Conservation (phyloP, 1,284 basidiomycete genomes). For the Irpex sp. region DNA sequence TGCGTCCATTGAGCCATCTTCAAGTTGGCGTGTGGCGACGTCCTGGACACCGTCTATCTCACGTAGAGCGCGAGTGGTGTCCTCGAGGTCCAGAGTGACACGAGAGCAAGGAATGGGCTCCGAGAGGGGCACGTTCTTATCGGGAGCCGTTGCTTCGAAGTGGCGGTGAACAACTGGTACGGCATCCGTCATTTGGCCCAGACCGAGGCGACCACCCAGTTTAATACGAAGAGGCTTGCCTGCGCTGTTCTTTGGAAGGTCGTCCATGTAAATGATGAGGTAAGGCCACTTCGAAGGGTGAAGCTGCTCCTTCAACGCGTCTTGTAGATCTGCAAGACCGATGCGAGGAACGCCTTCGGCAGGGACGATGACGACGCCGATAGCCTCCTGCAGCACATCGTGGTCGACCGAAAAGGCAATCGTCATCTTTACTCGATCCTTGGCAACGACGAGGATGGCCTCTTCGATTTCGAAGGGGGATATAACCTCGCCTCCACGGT, state of each 20-base stretch:
- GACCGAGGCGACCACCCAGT: slow-evolving; percentile 35
- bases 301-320: slow-evolving; percentile 36
- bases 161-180: slow-evolving; percentile 34
- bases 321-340: slow-evolving; percentile 37
- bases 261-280: slow-evolving; percentile 39
- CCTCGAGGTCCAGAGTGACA: slow-evolving; percentile 29
- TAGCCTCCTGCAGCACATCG: slow-evolving; percentile 41
- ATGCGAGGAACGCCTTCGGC: slow-evolving; percentile 29
- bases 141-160: slow-evolving; percentile 35
- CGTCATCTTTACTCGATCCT: slow-evolving; percentile 36
- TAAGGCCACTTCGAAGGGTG: slow-evolving; percentile 47
- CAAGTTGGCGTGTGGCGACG: slow-evolving; percentile 35
- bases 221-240: slow-evolving; percentile 44
- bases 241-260: slow-evolving; percentile 40
- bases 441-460: slow-evolving; percentile 39
- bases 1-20: slow-evolving; percentile 33
- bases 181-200: slow-evolving; percentile 33
- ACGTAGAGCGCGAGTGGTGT: slow-evolving; percentile 43
- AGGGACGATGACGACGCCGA: slow-evolving; percentile 39
- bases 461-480: slow-evolving; percentile 61
- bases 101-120: slow-evolving; percentile 34
- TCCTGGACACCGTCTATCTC: slow-evolving; percentile 45
- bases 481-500: slow-evolving; percentile 66
- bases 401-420: slow-evolving; percentile 42
- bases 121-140: slow-evolving; percentile 29